A percentile compares a stretch with the other conserved stretches of the same genome.
Conservation (phyloP, 768 basidiomycete genomes). For the Postia placenta region DNA sequence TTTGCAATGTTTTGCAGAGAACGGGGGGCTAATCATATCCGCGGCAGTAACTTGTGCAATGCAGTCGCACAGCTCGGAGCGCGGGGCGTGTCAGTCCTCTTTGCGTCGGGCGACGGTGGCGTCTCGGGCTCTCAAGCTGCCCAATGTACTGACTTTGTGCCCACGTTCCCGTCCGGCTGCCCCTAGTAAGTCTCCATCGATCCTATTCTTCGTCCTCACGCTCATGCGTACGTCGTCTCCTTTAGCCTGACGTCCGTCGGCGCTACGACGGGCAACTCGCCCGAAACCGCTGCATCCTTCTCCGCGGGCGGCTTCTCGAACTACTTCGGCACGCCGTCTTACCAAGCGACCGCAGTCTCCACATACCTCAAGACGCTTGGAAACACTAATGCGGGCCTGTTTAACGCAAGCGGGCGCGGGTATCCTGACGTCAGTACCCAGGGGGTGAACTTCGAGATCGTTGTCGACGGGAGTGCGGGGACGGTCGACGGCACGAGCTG, state of each 20-base stretch:
- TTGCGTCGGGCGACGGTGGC: slow-evolving; percentile 32
- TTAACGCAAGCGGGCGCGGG: slow-evolving; percentile 31
- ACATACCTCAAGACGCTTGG: slow-evolving; percentile 40
- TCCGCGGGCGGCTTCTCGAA: slow-evolving; percentile 73
- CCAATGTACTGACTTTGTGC: slow-evolving; percentile 26
- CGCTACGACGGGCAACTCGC: slow-evolving; percentile 39
- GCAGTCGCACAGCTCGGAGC: slow-evolving; percentile 29
- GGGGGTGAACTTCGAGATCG: slow-evolving; percentile 25
- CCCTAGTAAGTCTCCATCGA: slow-evolving; percentile 21
- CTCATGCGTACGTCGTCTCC: slow-evolving; percentile 22
- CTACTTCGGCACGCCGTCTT: slow-evolving; percentile 46
- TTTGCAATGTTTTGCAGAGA: slow-evolving; percentile 7
- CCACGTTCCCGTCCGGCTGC: slow-evolving; percentile 31
- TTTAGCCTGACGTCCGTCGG: slow-evolving; percentile 64
- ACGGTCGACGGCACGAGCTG: slow-evolving; percentile 26
- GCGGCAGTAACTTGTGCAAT: slow-evolving; percentile 23
- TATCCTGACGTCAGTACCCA: slow-evolving; percentile 42
- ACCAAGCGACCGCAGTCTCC: slow-evolving; percentile 42
- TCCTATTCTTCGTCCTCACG: neutral
- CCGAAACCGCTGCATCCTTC: slow-evolving; percentile 52
- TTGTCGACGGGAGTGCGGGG: slow-evolving; percentile 9
- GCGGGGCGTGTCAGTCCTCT: slow-evolving; percentile 28
- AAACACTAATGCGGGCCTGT: slow-evolving; percentile 38
- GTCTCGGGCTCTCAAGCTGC: slow-evolving; percentile 18
- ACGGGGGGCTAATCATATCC: slow-evolving; percentile 39